A percentile compares a stretch with the other conserved stretches of the same genome.
Evolutionary conservation across 768 basidiomycete species (phyloP).

Genomic region (Leccinum disarticulatum): DNA sequence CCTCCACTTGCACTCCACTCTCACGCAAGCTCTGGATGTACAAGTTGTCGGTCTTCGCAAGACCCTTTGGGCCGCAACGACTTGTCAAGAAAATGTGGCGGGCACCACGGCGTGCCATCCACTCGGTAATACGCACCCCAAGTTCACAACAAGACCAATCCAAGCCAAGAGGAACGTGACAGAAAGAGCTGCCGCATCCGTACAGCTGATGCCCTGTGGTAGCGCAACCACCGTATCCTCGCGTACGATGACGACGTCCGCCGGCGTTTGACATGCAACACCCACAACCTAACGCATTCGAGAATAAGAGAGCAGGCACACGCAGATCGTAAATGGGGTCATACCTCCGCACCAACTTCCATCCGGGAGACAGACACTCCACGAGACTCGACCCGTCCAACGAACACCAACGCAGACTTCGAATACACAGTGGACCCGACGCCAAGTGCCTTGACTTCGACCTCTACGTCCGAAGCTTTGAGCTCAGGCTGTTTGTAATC

Average conservation of each 20-base stretch:
- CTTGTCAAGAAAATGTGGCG: constrained; percentile 33
- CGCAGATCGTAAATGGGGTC: neutral
- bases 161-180: constrained; percentile 26
- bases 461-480: constrained; percentile 19
- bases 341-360: constrained; percentile 13
- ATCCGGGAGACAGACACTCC: constrained; percentile 7
- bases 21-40: constrained; percentile 30
- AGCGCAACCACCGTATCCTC: constrained; percentile 12
- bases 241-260: constrained; percentile 18
- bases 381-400: constrained; percentile 19
- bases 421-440: constrained; percentile 4
- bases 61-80: constrained; percentile 21
- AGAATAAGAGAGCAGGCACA: neutral
- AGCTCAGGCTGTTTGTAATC: constrained; percentile 5
- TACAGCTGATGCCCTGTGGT: constrained; percentile 11
- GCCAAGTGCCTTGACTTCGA: constrained; percentile 19
- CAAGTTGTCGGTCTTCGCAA: constrained; percentile 25
- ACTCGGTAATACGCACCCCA: constrained; percentile 30
- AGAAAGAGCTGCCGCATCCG: constrained; percentile 25
- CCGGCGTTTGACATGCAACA: constrained; percentile 16
- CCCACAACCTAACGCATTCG: constrained; percentile 16
- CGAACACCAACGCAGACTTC: constrained; percentile 17
- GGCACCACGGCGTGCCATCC: constrained; percentile 36
- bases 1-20: constrained; percentile 26
- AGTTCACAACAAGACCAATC: constrained; percentile 28